Percentiles rank a stretch among this genome's conserved stretches.
Evolutionary conservation across 1,284 basidiomycete species (phyloP).

Genomic region (Phylloboletellus chloephorus): DNA sequence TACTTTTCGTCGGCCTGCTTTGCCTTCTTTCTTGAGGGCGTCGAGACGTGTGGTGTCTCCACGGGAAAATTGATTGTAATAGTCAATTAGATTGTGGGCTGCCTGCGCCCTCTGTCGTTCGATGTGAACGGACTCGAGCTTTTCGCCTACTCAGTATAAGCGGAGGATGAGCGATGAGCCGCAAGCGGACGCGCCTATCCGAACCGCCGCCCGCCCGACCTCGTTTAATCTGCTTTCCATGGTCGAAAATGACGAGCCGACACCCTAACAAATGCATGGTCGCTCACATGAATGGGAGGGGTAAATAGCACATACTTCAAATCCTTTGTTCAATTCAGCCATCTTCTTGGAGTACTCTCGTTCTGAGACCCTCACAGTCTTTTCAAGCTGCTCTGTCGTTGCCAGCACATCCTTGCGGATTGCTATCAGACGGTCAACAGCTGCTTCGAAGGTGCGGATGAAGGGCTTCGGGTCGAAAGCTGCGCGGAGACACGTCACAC

Average conservation of each 20-base stretch:
- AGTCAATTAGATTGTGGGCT: constrained; percentile 91
- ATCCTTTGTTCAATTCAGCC: constrained; percentile 85
- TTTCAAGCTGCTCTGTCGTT: constrained; percentile 88
- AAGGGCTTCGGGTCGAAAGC: constrained; percentile 95
- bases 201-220: constrained; percentile 90
- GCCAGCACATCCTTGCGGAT: constrained; percentile 85
- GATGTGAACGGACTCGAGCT: constrained; percentile 92
- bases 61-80: constrained; percentile 89
- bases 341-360: constrained; percentile 93
- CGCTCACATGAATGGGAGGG: constrained; percentile 6
- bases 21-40: constrained; percentile 78
- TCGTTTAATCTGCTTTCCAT: constrained; percentile 90
- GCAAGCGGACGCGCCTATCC: constrained; percentile 64
- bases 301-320: constrained; percentile 58
- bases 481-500: constrained; percentile 30
- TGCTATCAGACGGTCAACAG: constrained; percentile 81
- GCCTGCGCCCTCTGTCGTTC: constrained; percentile 91
- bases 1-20: constrained; percentile 82
- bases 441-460: constrained; percentile 85
- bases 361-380: constrained; percentile 85
- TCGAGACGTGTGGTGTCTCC: constrained; percentile 80
- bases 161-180: constrained; percentile 9
- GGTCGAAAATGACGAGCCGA: constrained; percentile 75
- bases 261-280: constrained; percentile 46
- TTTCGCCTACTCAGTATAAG: constrained; percentile 61